These are phyloP conservation scores for Lentinus brumalis DNA, from an alignment of 768 basidiomycete genomes.

Conservation along the genomic window DNA sequence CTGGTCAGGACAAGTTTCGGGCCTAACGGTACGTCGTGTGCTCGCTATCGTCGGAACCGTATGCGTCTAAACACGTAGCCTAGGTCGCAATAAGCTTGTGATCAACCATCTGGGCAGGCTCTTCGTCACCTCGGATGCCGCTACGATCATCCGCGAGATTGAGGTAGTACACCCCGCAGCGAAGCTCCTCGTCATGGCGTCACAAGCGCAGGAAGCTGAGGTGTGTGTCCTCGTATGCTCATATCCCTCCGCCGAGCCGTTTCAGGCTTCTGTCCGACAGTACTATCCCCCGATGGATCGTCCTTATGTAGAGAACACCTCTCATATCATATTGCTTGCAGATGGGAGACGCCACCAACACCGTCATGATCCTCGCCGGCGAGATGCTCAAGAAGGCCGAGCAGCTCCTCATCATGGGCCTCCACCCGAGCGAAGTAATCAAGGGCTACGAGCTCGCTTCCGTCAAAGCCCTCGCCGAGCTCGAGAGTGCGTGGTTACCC, in stretches of 20 bases:
- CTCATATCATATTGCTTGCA: background rate
- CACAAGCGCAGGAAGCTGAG: slow-evolving; percentile 94
- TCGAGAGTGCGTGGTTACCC: slow-evolving; percentile 73
- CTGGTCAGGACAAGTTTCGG: slow-evolving; percentile 96
- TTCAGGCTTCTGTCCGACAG: background rate
- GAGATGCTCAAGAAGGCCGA: slow-evolving; percentile 95
- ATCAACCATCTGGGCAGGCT: slow-evolving; percentile 96
- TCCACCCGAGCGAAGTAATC: slow-evolving; percentile 95
- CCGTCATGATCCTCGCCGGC: slow-evolving; percentile 92
- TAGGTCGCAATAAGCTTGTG: slow-evolving; percentile 95
- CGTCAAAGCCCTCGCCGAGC: slow-evolving; percentile 78
- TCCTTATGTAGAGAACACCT: background rate
- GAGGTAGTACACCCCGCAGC: slow-evolving; percentile 99
- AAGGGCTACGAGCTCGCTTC: slow-evolving; percentile 94
- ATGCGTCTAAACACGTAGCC: background rate
- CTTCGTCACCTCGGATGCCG: slow-evolving; percentile 98
- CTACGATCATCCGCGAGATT: slow-evolving; percentile 96
- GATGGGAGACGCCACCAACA: slow-evolving; percentile 98
- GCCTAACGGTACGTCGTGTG: slow-evolving; percentile 74
- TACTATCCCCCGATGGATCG: background rate
- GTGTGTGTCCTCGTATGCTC: slow-evolving; percentile 43
- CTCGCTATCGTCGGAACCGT: background rate
- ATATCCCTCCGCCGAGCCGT: background rate
- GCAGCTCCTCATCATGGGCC: slow-evolving; percentile 89
- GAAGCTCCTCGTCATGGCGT: slow-evolving; percentile 98